Evolutionary conservation across 768 basidiomycete genomes (phyloP).

Genomic region (Termitomyces sp.): DNA sequence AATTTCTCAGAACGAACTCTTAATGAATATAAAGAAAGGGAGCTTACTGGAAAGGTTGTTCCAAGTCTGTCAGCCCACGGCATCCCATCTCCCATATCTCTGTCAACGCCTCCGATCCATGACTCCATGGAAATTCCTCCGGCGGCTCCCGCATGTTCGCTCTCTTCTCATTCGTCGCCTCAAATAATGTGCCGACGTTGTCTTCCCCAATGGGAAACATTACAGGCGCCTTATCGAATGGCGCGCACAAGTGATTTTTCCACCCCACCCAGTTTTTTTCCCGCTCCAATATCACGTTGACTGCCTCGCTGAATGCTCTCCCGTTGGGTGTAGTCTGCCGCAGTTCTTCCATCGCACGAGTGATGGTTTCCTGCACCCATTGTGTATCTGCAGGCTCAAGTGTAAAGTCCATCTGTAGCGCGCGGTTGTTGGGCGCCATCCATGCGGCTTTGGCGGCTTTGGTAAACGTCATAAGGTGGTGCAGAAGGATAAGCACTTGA

Average conservation of each 20-base stretch:
- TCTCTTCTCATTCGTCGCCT: conserved; percentile 49
- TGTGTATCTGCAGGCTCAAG: conserved; percentile 60
- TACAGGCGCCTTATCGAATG: conserved; percentile 75
- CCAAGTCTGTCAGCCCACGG: conserved; percentile 52
- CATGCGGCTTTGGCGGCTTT: conserved; percentile 57
- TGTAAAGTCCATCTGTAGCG: conserved; percentile 80
- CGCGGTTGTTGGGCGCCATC: conserved; percentile 63
- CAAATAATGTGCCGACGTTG: conserved; percentile 48
- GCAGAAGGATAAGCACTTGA: conserved; percentile 74
- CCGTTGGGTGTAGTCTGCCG: conserved; percentile 77
- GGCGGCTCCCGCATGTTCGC: conserved; percentile 51
- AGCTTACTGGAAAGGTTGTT: conserved; percentile 61
- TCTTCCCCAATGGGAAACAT: conserved; percentile 38
- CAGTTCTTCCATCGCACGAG: conserved; percentile 52
- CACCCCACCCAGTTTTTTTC: conserved; percentile 90
- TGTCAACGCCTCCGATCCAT: conserved; percentile 66
- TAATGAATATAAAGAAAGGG: background rate
- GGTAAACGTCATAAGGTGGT: conserved; percentile 72
- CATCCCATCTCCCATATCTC: conserved; percentile 86
- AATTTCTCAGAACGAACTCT: background rate
- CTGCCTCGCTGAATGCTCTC: conserved; percentile 69
- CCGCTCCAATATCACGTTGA: conserved; percentile 63
- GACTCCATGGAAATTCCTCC: conserved; percentile 55
- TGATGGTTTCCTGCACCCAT: conserved; percentile 71
- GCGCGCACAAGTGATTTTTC: conserved; percentile 79